phyloP scores from a whole-genome alignment of 164 flowering plant species.

The Stephania yunnanensis region DNA sequence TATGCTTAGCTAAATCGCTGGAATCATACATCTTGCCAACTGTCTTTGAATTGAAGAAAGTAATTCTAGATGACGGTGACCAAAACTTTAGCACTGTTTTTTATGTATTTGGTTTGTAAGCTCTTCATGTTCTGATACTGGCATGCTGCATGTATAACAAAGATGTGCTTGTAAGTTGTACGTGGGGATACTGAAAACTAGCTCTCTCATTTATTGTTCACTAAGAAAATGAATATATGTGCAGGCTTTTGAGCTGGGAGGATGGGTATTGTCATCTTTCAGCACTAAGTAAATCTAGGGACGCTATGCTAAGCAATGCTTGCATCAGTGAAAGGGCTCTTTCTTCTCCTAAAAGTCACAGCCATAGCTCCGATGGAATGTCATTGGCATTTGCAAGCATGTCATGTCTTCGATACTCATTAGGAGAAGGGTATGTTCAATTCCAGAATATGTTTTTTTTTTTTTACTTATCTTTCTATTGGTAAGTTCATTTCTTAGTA shows the following conservation, averaged over 20 bases:
- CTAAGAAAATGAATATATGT: constrained; percentile 5
- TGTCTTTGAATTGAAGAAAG: not conserved
- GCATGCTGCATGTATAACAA: no score
- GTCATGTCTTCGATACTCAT: constrained; percentile 42
- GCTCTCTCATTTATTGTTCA: not conserved
- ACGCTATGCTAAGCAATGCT: constrained; percentile 17
- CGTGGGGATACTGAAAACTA: not conserved
- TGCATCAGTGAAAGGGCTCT: constrained; percentile 13
- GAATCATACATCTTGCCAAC: not conserved
- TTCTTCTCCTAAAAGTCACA: constrained; percentile 17
- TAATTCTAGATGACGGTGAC: not conserved
- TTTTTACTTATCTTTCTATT: no score
- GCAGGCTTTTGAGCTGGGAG: constrained; percentile 69
- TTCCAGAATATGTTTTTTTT: no score
- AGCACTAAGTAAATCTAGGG: constrained; percentile 20
- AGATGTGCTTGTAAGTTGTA: not conserved
- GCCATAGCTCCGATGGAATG: constrained; percentile 14
- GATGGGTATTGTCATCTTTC: constrained; percentile 58
- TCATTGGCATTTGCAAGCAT: constrained; percentile 48
- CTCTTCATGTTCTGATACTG: not conserved
- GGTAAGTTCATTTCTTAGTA: not conserved
- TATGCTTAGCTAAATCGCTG: not conserved
- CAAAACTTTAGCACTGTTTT: not conserved
- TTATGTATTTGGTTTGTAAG: not conserved
- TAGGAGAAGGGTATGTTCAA: constrained; percentile 70